Conservation (phyloP, 441 rosid species). For the Erysimum cheiri region DNA sequence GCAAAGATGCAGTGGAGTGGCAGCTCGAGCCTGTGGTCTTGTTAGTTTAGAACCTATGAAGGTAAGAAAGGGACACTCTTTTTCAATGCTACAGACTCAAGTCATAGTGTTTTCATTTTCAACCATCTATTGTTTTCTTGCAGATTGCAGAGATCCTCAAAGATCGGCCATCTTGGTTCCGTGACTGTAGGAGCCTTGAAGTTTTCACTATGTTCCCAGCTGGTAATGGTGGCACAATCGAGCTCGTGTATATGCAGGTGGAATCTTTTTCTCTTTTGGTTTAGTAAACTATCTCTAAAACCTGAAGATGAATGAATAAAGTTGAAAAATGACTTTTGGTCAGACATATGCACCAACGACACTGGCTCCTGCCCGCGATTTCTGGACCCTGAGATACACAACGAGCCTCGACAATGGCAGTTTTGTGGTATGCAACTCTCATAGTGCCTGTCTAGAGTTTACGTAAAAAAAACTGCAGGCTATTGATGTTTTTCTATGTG, state of each 20-base stretch:
- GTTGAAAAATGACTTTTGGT: constrained; percentile 27
- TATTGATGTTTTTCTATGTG: background rate
- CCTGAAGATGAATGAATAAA: constrained; percentile 2
- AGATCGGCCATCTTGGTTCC: constrained; percentile 98
- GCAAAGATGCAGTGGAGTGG: constrained; percentile 98
- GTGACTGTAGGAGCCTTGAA: constrained; percentile 98
- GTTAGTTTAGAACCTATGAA: constrained; percentile 96
- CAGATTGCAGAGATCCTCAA: constrained; percentile 99
- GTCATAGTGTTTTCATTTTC: constrained; percentile 15
- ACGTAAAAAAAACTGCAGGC: background rate
- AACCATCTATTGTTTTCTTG: constrained; percentile 8
- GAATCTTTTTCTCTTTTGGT: constrained; percentile 14
- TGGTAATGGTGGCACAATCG: constrained; percentile 95
- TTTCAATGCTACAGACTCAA: background rate
- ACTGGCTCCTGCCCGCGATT: constrained; percentile 96
- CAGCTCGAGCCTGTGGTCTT: constrained; percentile 99
- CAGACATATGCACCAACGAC: constrained; percentile 98
- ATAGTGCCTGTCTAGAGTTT: background rate
- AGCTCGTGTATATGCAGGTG: constrained; percentile 95
- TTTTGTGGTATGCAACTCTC: constrained; percentile 76
- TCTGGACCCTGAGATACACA: constrained; percentile 98
- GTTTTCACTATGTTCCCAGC: constrained; percentile 95
- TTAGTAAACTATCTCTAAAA: background rate
- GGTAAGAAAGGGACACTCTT: constrained; percentile 47
- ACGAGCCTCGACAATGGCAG: constrained; percentile 93